Conservation (phyloP, 441 rosid genomes). For the Lepidium campestre region DNA sequence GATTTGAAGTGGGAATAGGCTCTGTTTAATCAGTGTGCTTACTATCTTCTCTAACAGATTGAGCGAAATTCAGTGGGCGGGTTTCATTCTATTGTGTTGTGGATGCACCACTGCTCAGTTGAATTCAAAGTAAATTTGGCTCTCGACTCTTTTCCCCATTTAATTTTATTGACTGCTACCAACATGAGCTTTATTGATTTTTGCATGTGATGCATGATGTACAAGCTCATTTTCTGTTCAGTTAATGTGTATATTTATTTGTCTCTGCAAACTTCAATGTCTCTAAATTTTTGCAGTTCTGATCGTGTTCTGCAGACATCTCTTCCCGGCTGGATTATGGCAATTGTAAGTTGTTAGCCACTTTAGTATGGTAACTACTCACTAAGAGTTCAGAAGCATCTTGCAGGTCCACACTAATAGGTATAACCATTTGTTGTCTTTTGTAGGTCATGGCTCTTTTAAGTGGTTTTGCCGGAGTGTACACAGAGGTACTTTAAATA, state of each 20-base stretch:
- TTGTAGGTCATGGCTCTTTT: conserved; percentile 90
- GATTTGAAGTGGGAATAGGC: neutral
- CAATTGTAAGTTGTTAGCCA: conserved; percentile 59
- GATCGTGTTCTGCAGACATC: conserved; percentile 92
- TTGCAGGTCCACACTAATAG: neutral
- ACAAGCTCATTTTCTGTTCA: neutral
- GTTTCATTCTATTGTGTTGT: conserved; percentile 81
- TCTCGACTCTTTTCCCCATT: neutral
- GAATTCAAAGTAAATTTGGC: conserved; percentile 64
- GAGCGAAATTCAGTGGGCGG: conserved; percentile 95
- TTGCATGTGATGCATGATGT: conserved; percentile 7
- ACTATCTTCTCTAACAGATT: conserved; percentile 42
- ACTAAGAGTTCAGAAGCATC: conserved; percentile 5
- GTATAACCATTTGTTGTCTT: conserved; percentile 3
- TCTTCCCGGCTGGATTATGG: conserved; percentile 90
- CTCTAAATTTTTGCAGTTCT: conserved; percentile 56
- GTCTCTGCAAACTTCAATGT: neutral
- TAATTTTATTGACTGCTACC: conserved; percentile 8
- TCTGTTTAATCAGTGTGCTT: neutral
- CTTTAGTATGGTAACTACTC: conserved; percentile 10
- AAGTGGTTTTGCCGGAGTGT: conserved; percentile 95
- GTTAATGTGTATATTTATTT: neutral
- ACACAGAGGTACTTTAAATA: conserved; percentile 65
- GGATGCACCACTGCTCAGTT: conserved; percentile 97
- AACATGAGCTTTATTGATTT: neutral